Conservation (phyloP, 331 rosid species). For the Rhamnella rubrinervis region DNA sequence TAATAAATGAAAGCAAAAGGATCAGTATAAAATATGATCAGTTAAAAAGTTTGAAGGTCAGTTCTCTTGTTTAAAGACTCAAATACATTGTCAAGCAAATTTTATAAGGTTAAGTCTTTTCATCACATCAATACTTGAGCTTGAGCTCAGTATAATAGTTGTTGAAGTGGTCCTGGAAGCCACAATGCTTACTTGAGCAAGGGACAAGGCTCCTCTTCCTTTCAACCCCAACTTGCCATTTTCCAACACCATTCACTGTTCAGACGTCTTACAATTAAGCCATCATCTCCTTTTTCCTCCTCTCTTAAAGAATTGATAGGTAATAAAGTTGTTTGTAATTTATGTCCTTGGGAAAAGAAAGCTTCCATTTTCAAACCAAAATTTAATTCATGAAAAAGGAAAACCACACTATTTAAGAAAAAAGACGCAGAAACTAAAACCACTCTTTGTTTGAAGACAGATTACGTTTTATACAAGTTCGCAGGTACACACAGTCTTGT, state of each 20-base stretch:
- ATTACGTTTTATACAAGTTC: too few relatives aligned
- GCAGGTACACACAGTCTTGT: too few relatives aligned
- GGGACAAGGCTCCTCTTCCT: constrained; percentile 27
- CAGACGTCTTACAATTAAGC: neutral
- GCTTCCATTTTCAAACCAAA: neutral
- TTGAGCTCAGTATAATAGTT: constrained; percentile 9
- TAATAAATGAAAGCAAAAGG: too few relatives aligned
- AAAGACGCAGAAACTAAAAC: neutral
- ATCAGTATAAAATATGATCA: too few relatives aligned
- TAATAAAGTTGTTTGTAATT: neutral
- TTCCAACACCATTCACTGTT: neutral
- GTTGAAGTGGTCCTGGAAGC: constrained; percentile 34
- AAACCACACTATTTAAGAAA: neutral
- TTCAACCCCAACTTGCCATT: neutral
- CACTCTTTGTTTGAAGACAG: neutral
- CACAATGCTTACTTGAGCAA: constrained; percentile 35
- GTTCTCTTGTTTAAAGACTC: too few relatives aligned
- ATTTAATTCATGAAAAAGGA: neutral
- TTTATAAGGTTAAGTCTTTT: too few relatives aligned
- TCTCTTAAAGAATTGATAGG: neutral
- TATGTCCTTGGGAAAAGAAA: neutral
- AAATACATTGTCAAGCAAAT: too few relatives aligned
- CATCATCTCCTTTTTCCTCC: constrained; percentile 14
- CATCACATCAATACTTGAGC: too few relatives aligned
- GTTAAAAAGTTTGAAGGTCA: too few relatives aligned